Evolutionary conservation across 306 rosid species (phyloP).

Genomic region (Trichosanthes cucumerina): DNA sequence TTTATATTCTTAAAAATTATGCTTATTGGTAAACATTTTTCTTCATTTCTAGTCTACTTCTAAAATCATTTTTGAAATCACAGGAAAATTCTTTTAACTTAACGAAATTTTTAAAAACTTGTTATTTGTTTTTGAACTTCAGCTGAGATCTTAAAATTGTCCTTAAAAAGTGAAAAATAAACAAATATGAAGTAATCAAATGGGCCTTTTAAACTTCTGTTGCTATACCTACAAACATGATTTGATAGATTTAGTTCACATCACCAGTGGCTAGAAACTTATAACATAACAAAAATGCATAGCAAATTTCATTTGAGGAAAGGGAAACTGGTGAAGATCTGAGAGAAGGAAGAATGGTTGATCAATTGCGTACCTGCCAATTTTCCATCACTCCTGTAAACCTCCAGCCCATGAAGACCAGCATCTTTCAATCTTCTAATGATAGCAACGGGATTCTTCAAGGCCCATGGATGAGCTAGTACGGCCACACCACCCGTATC

Average conservation of each 20-base stretch:
- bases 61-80: background rate
- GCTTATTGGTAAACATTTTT: background rate
- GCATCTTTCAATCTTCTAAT: constrained; percentile 73
- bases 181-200: background rate
- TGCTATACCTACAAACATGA: background rate
- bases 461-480: constrained; percentile 96
- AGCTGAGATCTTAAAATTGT: background rate
- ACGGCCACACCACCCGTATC: constrained; percentile 89
- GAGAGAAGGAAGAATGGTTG: too few species aligned
- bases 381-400: constrained; percentile 80
- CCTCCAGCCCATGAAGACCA: constrained; percentile 97
- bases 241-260: background rate
- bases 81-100: background rate
- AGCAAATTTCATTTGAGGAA: background rate
- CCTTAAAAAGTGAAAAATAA: background rate
- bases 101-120: too few species aligned
- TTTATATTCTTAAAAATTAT: background rate
- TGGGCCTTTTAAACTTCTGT: background rate
- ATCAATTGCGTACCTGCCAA: constrained; percentile 45
- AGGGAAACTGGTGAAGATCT: background rate
- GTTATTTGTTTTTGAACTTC: too few species aligned
- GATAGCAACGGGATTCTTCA: constrained; percentile 61
- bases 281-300: background rate
- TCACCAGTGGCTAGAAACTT: background rate
- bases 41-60: background rate